A percentile compares a stretch with the other conserved stretches of the same genome.
Conservation (phyloP, 75 land plant genomes). For the Azolla pinnata region DNA sequence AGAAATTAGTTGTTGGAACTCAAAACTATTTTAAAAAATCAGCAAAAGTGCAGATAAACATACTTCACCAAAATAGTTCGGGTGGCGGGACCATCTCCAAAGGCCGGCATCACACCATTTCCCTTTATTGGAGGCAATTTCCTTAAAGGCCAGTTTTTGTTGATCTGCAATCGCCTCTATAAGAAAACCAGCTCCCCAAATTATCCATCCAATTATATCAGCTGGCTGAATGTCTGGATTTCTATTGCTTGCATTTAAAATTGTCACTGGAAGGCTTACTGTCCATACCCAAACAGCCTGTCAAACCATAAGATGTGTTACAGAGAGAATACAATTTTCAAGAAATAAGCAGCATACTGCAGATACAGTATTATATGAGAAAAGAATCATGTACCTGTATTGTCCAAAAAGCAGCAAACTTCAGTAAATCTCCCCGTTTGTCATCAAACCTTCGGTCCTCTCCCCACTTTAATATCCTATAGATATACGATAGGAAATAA, state of each 20-base stretch:
- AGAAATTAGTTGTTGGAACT: too few species aligned
- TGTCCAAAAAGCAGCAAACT: constrained; percentile 79
- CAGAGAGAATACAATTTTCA: too few species aligned
- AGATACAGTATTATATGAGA: neutral
- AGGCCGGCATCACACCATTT: constrained; percentile 87
- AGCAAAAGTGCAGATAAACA: too few species aligned
- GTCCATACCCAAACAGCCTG: constrained; percentile 99
- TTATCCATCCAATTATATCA: constrained; percentile 80
- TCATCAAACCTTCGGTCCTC: constrained; percentile 92
- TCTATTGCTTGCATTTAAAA: constrained; percentile 71
- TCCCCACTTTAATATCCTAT: constrained; percentile 90
- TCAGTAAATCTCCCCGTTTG: constrained; percentile 59
- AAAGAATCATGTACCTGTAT: constrained; percentile 50
- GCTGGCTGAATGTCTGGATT: constrained; percentile 46
- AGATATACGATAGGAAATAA: too few species aligned
- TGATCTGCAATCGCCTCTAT: constrained; percentile 87
- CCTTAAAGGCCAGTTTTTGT: constrained; percentile 70
- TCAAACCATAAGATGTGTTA: constrained; percentile 5
- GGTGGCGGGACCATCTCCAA: constrained; percentile 87
- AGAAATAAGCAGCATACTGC: neutral
- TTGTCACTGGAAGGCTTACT: constrained; percentile 86
- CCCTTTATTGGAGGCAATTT: constrained; percentile 52
- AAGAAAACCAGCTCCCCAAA: constrained; percentile 54
- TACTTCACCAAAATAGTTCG: constrained; percentile 98
- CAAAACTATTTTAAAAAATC: too few species aligned